Evolutionary conservation across 2,329 filamentous ascomycete species (phyloP).

Genomic region (Waltergamsia citrina): DNA sequence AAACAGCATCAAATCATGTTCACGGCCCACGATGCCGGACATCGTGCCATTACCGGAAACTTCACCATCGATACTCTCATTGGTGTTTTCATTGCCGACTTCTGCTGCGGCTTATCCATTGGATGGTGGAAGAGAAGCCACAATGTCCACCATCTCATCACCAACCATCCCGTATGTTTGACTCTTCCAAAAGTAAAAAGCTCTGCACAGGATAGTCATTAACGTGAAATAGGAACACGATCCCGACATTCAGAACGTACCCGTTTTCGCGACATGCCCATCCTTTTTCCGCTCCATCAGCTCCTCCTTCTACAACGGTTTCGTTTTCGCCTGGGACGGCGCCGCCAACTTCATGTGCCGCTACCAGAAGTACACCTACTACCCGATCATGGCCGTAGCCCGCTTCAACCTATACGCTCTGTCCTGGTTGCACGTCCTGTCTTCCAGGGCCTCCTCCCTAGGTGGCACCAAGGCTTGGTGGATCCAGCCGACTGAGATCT

Average conservation of each 20-base stretch:
- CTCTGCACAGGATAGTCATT: too few species aligned
- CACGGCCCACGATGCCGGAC: slow-evolving; percentile 55
- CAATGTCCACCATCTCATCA: slow-evolving; percentile 59
- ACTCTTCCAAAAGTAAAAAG: too few species aligned
- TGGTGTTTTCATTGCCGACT: slow-evolving; percentile 53
- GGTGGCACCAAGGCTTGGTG: slow-evolving; percentile 51
- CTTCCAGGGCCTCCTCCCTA: slow-evolving; percentile 42
- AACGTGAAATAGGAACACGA: slow-evolving; percentile 48
- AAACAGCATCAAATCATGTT: slow-evolving; percentile 60
- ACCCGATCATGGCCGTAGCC: slow-evolving; percentile 69
- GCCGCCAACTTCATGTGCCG: slow-evolving; percentile 60
- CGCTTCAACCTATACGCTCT: slow-evolving; percentile 82
- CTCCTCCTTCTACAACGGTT: slow-evolving; percentile 55
- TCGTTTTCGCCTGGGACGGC: slow-evolving; percentile 38
- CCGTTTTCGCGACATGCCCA: slow-evolving; percentile 58
- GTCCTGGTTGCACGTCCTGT: slow-evolving; percentile 62
- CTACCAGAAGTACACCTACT: slow-evolving; percentile 78
- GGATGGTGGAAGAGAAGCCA: slow-evolving; percentile 64
- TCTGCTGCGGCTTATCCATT: slow-evolving; percentile 55
- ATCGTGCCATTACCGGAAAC: slow-evolving; percentile 51
- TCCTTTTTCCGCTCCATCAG: slow-evolving; percentile 54
- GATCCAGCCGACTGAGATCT: slow-evolving; percentile 58
- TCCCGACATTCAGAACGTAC: slow-evolving; percentile 56
- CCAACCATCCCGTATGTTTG: slow-evolving; percentile 46
- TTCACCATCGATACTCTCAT: slow-evolving; percentile 50